phyloP scores from a whole-genome alignment of 495 filamentous ascomycete species.

The Penicillium lividum region DNA sequence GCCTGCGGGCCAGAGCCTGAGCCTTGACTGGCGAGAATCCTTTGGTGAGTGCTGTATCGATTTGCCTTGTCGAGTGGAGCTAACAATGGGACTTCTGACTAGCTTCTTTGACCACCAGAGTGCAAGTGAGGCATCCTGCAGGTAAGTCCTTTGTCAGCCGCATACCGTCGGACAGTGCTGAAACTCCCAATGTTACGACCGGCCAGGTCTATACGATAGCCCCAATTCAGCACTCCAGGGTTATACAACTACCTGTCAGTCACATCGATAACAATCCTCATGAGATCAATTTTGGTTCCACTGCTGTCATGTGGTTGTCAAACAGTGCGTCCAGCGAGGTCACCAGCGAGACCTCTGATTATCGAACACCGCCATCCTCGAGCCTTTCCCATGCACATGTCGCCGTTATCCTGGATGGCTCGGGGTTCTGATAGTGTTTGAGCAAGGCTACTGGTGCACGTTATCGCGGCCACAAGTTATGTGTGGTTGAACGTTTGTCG shows the following conservation, averaged over 20 bases:
- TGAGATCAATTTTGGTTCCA: background rate
- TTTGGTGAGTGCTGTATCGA: conserved; percentile 3
- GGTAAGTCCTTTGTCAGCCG: background rate
- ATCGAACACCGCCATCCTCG: background rate
- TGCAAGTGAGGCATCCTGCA: background rate
- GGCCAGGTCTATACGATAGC: background rate
- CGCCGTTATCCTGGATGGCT: too few species aligned
- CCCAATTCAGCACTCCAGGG: background rate
- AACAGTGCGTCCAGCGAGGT: background rate
- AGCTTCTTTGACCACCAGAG: conserved; percentile 3
- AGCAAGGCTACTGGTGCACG: too few species aligned
- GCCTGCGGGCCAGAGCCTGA: background rate
- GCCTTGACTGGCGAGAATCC: background rate
- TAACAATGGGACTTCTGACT: background rate
- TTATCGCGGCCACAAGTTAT: too few species aligned
- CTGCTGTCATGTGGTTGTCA: conserved; percentile 1
- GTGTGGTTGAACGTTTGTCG: too few species aligned
- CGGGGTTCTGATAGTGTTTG: too few species aligned
- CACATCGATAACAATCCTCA: too few species aligned
- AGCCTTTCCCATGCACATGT: background rate
- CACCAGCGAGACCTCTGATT: too few species aligned
- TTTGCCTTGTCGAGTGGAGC: background rate
- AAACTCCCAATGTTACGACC: conserved; percentile 5
- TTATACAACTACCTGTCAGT: too few species aligned
- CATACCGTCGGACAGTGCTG: conserved; percentile 1